Evolutionary conservation across 2,329 filamentous ascomycete species (phyloP).

Genomic region (Pseudogymnoascus sp.): DNA sequence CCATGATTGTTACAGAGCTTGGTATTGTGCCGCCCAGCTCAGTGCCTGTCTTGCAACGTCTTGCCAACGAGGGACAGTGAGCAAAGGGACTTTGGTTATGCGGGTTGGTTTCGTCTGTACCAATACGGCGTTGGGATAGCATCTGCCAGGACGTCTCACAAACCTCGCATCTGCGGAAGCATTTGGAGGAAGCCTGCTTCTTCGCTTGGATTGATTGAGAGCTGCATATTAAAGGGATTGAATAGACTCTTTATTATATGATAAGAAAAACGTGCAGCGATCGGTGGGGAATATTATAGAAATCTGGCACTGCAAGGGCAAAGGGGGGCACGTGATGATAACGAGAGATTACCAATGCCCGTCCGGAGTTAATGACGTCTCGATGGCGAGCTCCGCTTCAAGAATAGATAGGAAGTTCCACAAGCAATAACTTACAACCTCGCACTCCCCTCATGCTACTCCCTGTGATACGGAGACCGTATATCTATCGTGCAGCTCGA

Average conservation of each 20-base stretch:
- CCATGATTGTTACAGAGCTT: constrained; percentile 85
- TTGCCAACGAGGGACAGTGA: constrained; percentile 5
- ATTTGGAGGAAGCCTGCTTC: neutral
- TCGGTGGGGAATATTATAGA: neutral
- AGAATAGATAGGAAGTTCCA: constrained; percentile 4
- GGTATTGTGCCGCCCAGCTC: constrained; percentile 80
- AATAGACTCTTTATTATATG: constrained; percentile 1
- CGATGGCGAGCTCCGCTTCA: neutral
- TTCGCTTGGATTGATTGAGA: neutral
- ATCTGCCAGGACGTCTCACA: neutral
- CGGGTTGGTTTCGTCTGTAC: constrained; percentile 8
- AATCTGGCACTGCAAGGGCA: neutral
- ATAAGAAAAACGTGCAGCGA: neutral
- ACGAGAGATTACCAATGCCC: constrained; percentile 4
- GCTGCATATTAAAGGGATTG: neutral
- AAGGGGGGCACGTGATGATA: constrained; percentile 3
- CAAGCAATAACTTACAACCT: constrained; percentile 2
- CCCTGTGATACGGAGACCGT: neutral
- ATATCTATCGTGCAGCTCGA: neutral
- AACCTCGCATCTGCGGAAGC: neutral
- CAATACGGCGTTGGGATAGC: neutral
- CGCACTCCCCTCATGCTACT: neutral
- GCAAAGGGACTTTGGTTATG: neutral
- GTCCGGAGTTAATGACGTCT: neutral
- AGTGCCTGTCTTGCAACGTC: constrained; percentile 65